Conservation (phyloP, 2,329 filamentous ascomycete genomes). For the Ophiostoma pallidulum region DNA sequence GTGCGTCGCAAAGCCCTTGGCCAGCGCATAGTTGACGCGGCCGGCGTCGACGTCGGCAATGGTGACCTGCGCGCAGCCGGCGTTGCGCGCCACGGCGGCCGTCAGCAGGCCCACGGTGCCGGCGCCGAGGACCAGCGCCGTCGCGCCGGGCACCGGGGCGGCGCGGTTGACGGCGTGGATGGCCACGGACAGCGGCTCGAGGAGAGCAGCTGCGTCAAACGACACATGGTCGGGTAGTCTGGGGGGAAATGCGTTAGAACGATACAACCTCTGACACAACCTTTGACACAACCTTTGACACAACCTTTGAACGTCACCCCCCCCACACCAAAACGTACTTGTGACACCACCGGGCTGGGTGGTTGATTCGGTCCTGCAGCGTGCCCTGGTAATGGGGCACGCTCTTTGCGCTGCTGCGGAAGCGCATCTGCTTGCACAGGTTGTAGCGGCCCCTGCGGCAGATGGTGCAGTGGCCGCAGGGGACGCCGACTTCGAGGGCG, state of each 20-base stretch:
- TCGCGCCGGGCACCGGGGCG: constrained; percentile 40
- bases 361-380: constrained; percentile 53
- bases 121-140: constrained; percentile 54
- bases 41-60: constrained; percentile 52
- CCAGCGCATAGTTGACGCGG: constrained; percentile 50
- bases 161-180: constrained; percentile 53
- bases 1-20: constrained; percentile 49
- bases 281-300: too few species aligned
- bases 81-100: constrained; percentile 51
- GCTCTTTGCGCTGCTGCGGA: constrained; percentile 52
- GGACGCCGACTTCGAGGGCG: constrained; percentile 47
- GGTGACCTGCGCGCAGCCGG: constrained; percentile 49
- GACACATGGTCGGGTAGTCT: constrained; percentile 51
- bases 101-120: constrained; percentile 55
- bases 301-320: too few species aligned
- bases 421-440: constrained; percentile 51
- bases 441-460: constrained; percentile 50
- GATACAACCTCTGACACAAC: too few species aligned
- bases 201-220: constrained; percentile 49
- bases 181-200: constrained; percentile 53
- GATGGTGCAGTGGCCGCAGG: constrained; percentile 41
- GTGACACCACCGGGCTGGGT: constrained; percentile 53
- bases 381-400: constrained; percentile 56
- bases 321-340: constrained; percentile 40
- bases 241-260: not conserved